phyloP scores from a whole-genome alignment of 257 asterid genomes.

The Solanum appendiculatum region DNA sequence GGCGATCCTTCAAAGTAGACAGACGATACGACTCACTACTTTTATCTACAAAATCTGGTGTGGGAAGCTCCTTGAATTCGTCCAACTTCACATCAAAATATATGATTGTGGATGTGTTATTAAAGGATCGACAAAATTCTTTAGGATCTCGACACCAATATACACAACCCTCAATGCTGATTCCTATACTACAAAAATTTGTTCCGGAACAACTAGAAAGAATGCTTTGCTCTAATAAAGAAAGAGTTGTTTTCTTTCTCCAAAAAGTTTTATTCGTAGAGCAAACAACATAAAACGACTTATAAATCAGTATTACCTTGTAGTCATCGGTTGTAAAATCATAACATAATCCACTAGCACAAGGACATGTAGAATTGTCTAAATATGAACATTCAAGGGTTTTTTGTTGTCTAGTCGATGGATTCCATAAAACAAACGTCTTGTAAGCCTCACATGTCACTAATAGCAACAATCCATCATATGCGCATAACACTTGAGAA shows the following conservation, averaged over 20 bases:
- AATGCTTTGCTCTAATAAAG: background rate
- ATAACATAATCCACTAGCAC: background rate
- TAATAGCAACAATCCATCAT: background rate
- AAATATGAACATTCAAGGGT: background rate
- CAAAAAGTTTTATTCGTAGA: background rate
- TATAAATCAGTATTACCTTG: background rate
- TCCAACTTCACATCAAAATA: background rate
- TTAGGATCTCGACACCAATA: background rate
- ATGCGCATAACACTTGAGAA: too few species aligned
- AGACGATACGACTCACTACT: background rate
- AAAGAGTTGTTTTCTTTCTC: background rate
- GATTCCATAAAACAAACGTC: background rate
- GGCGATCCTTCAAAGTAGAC: background rate
- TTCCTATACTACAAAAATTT: background rate
- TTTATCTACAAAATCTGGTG: background rate
- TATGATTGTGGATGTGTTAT: background rate
- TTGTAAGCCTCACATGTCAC: background rate
- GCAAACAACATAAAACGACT: background rate
- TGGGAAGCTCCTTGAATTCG: background rate
- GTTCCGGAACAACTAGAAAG: background rate
- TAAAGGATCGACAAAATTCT: background rate
- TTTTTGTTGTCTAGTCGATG: background rate
- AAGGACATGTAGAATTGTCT: background rate
- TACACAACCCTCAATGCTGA: background rate
- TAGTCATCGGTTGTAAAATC: background rate